Evolutionary conservation across 2,329 filamentous ascomycete genomes (phyloP).

Genomic region (Claviceps quebecensis): DNA sequence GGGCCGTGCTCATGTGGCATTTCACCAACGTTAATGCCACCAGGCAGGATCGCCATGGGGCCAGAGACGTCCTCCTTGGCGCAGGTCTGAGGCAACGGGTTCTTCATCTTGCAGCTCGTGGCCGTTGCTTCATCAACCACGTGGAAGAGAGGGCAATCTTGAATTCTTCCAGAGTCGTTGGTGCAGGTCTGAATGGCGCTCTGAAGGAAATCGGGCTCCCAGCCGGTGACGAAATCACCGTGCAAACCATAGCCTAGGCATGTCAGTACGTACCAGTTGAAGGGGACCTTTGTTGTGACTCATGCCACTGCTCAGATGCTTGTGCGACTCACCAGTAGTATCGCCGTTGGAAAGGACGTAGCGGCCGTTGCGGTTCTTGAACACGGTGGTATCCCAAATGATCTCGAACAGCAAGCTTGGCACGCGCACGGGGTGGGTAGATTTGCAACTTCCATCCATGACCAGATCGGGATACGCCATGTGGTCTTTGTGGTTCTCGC

Average conservation of each 20-base stretch:
- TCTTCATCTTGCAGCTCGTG: constrained; percentile 45
- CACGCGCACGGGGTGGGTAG: constrained; percentile 51
- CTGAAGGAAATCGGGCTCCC: constrained; percentile 57
- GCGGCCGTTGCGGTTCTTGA: constrained; percentile 45
- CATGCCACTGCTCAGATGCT: not conserved
- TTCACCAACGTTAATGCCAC: constrained; percentile 30
- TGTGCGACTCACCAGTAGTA: constrained; percentile 42
- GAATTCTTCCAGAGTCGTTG: constrained; percentile 50
- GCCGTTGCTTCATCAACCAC: constrained; percentile 47
- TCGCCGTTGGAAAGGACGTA: constrained; percentile 74
- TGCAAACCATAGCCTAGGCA: constrained; percentile 56
- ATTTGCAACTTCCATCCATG: constrained; percentile 62
- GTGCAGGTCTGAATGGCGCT: constrained; percentile 63
- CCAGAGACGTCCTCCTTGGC: constrained; percentile 44
- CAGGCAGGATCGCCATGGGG: constrained; percentile 48
- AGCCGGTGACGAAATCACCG: constrained; percentile 69
- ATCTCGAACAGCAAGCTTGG: constrained; percentile 74
- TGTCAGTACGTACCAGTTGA: constrained; percentile 1
- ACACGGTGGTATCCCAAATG: constrained; percentile 63
- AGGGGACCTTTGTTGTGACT: too few relatives aligned
- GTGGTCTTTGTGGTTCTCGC: constrained; percentile 45
- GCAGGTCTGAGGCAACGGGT: constrained; percentile 39
- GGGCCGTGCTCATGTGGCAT: not conserved
- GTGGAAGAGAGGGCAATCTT: constrained; percentile 63
- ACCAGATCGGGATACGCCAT: constrained; percentile 68